Conservation (phyloP, 2,329 filamentous ascomycete species). For the Alternaria dauci region DNA sequence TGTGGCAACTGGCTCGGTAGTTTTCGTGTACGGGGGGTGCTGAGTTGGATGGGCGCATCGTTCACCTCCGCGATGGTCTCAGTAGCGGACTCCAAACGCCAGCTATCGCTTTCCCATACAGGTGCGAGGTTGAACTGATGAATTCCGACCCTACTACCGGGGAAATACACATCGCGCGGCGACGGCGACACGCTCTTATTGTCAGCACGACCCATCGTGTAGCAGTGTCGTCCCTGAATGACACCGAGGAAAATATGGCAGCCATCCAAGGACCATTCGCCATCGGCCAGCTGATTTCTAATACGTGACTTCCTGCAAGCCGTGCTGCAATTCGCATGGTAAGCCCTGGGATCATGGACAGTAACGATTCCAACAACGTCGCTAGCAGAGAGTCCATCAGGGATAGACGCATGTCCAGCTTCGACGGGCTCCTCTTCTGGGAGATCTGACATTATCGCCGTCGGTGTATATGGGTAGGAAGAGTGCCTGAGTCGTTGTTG, state of each 20-base stretch:
- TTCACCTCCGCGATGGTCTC: constrained; percentile 21
- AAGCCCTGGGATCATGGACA: constrained; percentile 18
- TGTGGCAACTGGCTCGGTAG: constrained; percentile 2
- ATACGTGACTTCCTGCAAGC: constrained; percentile 1
- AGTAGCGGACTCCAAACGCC: constrained; percentile 19
- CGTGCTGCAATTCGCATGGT: constrained; percentile 12
- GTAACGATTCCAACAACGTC: constrained; percentile 23
- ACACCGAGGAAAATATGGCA: constrained; percentile 21
- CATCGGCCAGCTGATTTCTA: background rate
- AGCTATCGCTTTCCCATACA: constrained; percentile 10
- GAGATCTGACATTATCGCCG: background rate
- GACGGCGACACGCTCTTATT: background rate
- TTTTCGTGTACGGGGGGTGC: constrained; percentile 10
- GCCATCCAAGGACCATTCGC: constrained; percentile 4
- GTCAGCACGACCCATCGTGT: constrained; percentile 15
- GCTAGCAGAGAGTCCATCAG: constrained; percentile 5
- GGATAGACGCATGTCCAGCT: constrained; percentile 13
- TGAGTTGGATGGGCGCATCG: constrained; percentile 19
- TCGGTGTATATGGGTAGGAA: too few species aligned
- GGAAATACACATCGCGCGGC: constrained; percentile 26
- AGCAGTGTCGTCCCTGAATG: constrained; percentile 6
- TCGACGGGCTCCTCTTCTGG: background rate
- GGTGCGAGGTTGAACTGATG: constrained; percentile 18
- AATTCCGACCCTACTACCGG: constrained; percentile 9
- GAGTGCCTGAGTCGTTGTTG: background rate